phyloP scores from a whole-genome alignment of 345 rosid genomes.

The Anastatica hierochuntica region DNA sequence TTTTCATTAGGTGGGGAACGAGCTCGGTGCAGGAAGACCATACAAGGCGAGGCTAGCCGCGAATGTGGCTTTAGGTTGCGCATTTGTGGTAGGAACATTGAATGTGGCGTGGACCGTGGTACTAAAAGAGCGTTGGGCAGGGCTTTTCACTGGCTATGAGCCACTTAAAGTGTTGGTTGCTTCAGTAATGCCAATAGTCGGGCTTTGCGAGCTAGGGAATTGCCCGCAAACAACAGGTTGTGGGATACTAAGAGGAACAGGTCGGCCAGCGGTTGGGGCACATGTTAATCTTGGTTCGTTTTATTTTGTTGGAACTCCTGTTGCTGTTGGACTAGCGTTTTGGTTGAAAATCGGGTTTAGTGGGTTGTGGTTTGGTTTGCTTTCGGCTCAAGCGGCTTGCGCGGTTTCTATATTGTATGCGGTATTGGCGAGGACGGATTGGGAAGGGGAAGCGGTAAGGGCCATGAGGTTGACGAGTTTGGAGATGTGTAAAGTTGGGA shows the following conservation, averaged over 20 bases:
- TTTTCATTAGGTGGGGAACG: slow-evolving; percentile 71
- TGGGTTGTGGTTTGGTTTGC: slow-evolving; percentile 86
- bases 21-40: slow-evolving; percentile 90
- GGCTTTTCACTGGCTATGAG: slow-evolving; percentile 55
- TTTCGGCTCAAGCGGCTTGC: slow-evolving; percentile 87
- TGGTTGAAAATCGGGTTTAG: slow-evolving; percentile 63
- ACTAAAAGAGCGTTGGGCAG: slow-evolving; percentile 63
- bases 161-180: slow-evolving; percentile 59
- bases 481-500: slow-evolving; percentile 36
- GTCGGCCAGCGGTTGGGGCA: slow-evolving; percentile 74
- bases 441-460: slow-evolving; percentile 77
- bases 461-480: slow-evolving; percentile 49
- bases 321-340: slow-evolving; percentile 82
- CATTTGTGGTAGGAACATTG: slow-evolving; percentile 56
- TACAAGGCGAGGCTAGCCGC: slow-evolving; percentile 78
- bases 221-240: slow-evolving; percentile 98
- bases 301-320: slow-evolving; percentile 90
- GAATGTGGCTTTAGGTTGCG: slow-evolving; percentile 74
- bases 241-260: slow-evolving; percentile 86
- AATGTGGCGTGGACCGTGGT: slow-evolving; percentile 76
- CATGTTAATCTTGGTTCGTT: slow-evolving; percentile 74
- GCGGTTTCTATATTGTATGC: slow-evolving; percentile 54
- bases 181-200: slow-evolving; percentile 77
- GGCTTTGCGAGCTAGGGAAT: slow-evolving; percentile 88
- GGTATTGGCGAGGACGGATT: slow-evolving; percentile 56